Percentiles rank a stretch among this genome's conserved stretches.
Evolutionary conservation across 257 asterid genomes (phyloP).

Genomic region (Nemophila menziesii): DNA sequence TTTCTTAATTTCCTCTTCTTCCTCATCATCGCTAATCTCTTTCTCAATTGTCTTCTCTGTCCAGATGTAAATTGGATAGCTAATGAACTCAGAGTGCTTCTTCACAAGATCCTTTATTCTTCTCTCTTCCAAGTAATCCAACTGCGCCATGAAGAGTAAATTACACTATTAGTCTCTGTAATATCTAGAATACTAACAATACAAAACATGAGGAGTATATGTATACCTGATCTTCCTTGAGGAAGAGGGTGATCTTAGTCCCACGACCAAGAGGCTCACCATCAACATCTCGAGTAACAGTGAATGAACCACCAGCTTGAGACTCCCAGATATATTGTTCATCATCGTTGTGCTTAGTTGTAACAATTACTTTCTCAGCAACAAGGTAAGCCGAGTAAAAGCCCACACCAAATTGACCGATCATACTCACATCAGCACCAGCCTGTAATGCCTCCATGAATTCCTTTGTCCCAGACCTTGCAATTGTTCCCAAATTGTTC

Average conservation of each 20-base stretch:
- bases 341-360: slow-evolving; percentile 50
- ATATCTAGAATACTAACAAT: no score
- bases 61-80: slow-evolving; percentile 26
- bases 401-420: slow-evolving; percentile 57
- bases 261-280: slow-evolving; percentile 53
- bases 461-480: slow-evolving; percentile 57
- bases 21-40: slow-evolving; percentile 24
- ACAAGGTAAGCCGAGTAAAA: slow-evolving; percentile 50
- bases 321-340: slow-evolving; percentile 56
- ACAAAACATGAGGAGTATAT: no score
- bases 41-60: slow-evolving; percentile 21
- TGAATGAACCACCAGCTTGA: slow-evolving; percentile 55
- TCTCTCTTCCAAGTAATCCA: slow-evolving; percentile 23
- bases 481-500: slow-evolving; percentile 50
- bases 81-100: slow-evolving; percentile 26
- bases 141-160: slow-evolving; percentile 7
- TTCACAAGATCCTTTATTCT: slow-evolving; percentile 23
- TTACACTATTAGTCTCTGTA: no score
- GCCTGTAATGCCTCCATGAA: slow-evolving; percentile 58
- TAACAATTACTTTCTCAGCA: slow-evolving; percentile 45
- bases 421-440: slow-evolving; percentile 62
- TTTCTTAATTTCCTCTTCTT: slow-evolving; percentile 19
- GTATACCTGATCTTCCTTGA: slow-evolving; percentile 56
- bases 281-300: slow-evolving; percentile 35
- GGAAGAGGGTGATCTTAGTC: slow-evolving; percentile 38